phyloP scores from a whole-genome alignment of 2,329 filamentous ascomycete genomes.

The Calonectria honghensis region DNA sequence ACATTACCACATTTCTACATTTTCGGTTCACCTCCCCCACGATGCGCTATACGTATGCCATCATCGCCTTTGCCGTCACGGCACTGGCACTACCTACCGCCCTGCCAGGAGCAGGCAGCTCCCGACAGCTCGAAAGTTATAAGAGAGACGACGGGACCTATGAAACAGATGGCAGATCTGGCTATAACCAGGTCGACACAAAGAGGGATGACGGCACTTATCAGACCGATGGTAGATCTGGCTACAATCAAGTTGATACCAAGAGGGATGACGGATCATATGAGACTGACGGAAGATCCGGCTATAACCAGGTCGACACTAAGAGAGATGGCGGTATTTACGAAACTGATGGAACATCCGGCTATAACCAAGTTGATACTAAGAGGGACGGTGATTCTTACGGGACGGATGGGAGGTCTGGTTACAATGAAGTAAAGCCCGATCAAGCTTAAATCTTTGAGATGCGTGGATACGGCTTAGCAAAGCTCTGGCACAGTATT shows the following conservation, averaged over 20 bases:
- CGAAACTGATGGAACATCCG: no score
- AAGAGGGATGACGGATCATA: not conserved
- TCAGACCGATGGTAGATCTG: not conserved
- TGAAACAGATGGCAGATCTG: not conserved
- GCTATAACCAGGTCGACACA: not conserved
- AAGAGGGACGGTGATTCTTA: no score
- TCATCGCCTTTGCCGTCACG: not conserved
- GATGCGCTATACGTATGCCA: not conserved
- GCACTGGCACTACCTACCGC: not conserved
- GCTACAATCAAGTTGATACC: not conserved
- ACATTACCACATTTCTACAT: not conserved
- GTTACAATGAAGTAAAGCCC: no score
- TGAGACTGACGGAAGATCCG: no score
- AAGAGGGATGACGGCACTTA: not conserved
- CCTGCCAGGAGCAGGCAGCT: not conserved
- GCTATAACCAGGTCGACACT: no score
- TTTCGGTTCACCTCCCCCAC: no score
- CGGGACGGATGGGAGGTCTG: no score
- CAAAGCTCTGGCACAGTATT: no score
- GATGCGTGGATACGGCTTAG: no score
- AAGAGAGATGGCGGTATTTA: no score
- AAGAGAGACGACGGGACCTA: not conserved
- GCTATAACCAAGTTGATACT: no score
- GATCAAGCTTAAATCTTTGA: no score
- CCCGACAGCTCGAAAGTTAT: not conserved